Evolutionary conservation across 2,329 filamentous ascomycete species (phyloP).

Genomic region (Pseudomassariella vexata): DNA sequence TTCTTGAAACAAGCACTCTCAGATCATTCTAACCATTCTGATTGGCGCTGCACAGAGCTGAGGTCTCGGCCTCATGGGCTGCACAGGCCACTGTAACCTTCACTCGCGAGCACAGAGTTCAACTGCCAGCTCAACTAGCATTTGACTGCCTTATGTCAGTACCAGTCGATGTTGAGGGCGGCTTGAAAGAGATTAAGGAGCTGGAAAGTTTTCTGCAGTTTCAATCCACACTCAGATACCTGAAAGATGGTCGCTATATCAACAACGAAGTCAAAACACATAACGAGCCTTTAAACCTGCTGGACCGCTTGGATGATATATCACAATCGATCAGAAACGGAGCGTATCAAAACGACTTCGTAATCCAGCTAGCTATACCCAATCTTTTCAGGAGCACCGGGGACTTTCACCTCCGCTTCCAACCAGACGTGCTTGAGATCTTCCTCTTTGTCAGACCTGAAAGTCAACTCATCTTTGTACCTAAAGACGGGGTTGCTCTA

Average conservation of each 20-base stretch:
- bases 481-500: no score
- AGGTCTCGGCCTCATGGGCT: neutral
- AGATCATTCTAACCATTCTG: neutral
- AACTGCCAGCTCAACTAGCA: conserved; percentile 1
- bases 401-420: neutral
- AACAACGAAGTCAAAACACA: neutral
- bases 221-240: neutral
- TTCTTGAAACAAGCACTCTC: conserved; percentile 1
- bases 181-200: neutral
- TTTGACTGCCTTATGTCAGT: neutral
- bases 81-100: neutral
- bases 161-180: neutral
- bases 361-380: neutral
- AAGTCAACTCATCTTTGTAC: no score
- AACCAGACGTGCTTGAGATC: neutral
- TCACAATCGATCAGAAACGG: neutral
- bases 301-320: neutral
- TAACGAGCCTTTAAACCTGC: neutral
- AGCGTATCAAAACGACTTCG: neutral
- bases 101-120: neutral
- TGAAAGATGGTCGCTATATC: neutral
- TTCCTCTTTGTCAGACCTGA: neutral
- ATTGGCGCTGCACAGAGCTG: neutral
- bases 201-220: neutral
- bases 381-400: neutral